phyloP scores from a whole-genome alignment of 208 protist genomes.

The Trichomonas vaginalis region DNA sequence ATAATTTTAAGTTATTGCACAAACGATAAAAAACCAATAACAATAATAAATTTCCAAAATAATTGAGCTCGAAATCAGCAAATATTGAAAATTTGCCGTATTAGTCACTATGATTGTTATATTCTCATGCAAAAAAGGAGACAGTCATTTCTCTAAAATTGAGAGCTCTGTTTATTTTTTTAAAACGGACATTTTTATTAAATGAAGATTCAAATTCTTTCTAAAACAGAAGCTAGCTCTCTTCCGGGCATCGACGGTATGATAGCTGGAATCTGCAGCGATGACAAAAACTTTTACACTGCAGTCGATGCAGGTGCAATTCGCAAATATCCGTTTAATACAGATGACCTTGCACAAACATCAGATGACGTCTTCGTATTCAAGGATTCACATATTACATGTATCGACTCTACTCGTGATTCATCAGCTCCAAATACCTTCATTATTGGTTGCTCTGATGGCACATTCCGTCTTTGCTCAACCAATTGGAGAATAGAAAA shows the following conservation, averaged over 20 bases:
- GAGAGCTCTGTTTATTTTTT: not conserved
- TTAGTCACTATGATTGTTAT: too few relatives aligned
- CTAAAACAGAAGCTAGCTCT: not conserved
- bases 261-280: not conserved
- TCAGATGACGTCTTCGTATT: not conserved
- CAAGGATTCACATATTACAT: not conserved
- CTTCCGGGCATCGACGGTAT: not conserved
- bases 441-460: not conserved
- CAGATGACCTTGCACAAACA: not conserved
- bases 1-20: too few relatives aligned
- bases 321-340: not conserved
- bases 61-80: too few relatives aligned
- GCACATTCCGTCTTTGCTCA: not conserved
- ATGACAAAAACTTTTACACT: not conserved
- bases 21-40: too few relatives aligned
- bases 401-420: not conserved
- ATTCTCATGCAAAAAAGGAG: too few relatives aligned
- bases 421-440: not conserved
- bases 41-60: too few relatives aligned
- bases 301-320: conserved; percentile 3
- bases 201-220: conserved; percentile 15
- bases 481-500: not conserved
- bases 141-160: too few relatives aligned
- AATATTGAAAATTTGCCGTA: too few relatives aligned
- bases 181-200: not conserved